Percentiles rank a stretch among this genome's conserved stretches.
These are phyloP conservation scores for Nakaseomyces bracarensis DNA, from an alignment of 1,139 yeast genomes.

Conservation along the genomic window DNA sequence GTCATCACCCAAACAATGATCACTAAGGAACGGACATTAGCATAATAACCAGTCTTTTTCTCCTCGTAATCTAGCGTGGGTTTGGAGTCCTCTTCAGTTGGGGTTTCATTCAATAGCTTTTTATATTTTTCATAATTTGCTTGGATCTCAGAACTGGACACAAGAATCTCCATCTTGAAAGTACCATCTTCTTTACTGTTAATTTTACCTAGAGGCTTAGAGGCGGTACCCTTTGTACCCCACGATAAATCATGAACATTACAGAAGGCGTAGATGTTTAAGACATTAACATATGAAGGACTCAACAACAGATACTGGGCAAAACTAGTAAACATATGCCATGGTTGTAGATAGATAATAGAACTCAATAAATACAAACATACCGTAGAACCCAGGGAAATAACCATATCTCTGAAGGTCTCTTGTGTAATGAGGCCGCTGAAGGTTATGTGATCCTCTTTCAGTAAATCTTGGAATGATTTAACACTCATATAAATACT, in stretches of 20 bases:
- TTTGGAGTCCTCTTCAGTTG: slow-evolving; percentile 36
- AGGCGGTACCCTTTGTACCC: slow-evolving; percentile 93
- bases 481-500: slow-evolving; percentile 76
- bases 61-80: slow-evolving; percentile 41
- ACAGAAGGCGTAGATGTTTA: slow-evolving; percentile 87
- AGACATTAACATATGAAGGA: slow-evolving; percentile 83
- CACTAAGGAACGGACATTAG: slow-evolving; percentile 68
- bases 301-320: slow-evolving; percentile 77
- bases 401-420: slow-evolving; percentile 71
- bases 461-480: slow-evolving; percentile 42
- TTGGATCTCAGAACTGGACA: slow-evolving; percentile 51
- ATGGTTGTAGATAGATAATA: slow-evolving; percentile 76
- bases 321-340: slow-evolving; percentile 88
- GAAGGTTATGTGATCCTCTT: slow-evolving; percentile 28
- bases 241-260: slow-evolving; percentile 95
- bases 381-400: slow-evolving; percentile 83
- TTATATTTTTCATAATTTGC: slow-evolving; percentile 54
- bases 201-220: slow-evolving; percentile 55
- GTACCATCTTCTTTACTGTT: slow-evolving; percentile 66
- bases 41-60: slow-evolving; percentile 60
- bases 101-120: slow-evolving; percentile 46
- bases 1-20: slow-evolving; percentile 73
- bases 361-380: slow-evolving; percentile 73
- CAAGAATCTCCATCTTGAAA: slow-evolving; percentile 68
- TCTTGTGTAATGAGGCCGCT: slow-evolving; percentile 41